A percentile compares a stretch with the other conserved stretches of the same genome.
Evolutionary conservation across 2,329 filamentous ascomycete genomes (phyloP).

Genomic region (Coniella vitis): DNA sequence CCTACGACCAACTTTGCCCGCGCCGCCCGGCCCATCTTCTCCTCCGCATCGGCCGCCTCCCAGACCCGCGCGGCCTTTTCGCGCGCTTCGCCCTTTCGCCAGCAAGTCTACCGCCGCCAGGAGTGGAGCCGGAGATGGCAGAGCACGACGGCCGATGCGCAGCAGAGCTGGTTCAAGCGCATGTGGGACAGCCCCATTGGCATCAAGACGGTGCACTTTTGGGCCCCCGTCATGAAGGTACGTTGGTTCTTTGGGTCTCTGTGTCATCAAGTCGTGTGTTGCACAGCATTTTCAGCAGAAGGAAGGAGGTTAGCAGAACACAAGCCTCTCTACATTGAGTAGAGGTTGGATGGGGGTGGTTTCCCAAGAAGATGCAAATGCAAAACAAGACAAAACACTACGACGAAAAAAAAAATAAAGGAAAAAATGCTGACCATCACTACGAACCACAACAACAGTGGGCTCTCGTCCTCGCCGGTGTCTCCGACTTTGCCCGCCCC

Average conservation of each 20-base stretch:
- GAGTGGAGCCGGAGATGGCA: conserved; percentile 59
- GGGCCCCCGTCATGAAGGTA: conserved; percentile 88
- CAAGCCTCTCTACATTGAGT: too few relatives aligned
- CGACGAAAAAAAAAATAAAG: neutral
- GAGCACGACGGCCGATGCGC: conserved; percentile 49
- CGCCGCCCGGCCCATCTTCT: conserved; percentile 49
- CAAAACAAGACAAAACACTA: neutral
- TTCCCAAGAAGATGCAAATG: neutral
- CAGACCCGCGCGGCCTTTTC: conserved; percentile 50
- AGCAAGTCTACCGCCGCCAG: conserved; percentile 31
- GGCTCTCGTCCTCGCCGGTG: conserved; percentile 84
- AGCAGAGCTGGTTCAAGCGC: conserved; percentile 58
- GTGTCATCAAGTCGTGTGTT: too few relatives aligned
- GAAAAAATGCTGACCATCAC: conserved; percentile 31
- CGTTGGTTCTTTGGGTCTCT: conserved; percentile 14
- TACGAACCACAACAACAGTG: conserved; percentile 52
- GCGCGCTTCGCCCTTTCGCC: conserved; percentile 32
- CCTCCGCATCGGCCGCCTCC: conserved; percentile 44
- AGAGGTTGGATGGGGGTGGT: too few relatives aligned
- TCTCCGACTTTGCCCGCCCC: conserved; percentile 85
- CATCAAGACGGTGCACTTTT: conserved; percentile 95
- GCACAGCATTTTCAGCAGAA: too few relatives aligned
- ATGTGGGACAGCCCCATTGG: conserved; percentile 80
- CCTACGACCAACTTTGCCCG: conserved; percentile 42
- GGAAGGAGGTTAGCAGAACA: too few relatives aligned